phyloP scores from a whole-genome alignment of 345 rosid species.

The Bretschneidera sinensis region DNA sequence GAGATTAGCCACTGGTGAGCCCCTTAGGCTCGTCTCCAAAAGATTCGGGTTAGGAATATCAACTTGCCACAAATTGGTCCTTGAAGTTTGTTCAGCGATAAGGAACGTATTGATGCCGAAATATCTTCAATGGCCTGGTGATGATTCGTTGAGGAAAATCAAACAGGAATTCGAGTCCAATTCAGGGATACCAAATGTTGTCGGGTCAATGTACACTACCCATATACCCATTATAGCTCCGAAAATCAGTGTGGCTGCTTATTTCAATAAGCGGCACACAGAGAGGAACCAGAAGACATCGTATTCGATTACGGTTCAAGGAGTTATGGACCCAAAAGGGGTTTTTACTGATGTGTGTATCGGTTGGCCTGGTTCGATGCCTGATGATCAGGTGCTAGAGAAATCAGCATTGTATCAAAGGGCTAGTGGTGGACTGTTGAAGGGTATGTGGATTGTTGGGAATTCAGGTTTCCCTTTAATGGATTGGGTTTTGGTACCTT shows the following conservation, averaged over 20 bases:
- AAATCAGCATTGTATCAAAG: constrained; percentile 66
- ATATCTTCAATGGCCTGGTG: constrained; percentile 76
- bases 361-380: constrained; percentile 90
- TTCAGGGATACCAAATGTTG: constrained; percentile 66
- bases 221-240: constrained; percentile 87
- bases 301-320: constrained; percentile 69
- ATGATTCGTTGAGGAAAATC: constrained; percentile 34
- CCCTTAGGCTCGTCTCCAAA: constrained; percentile 63
- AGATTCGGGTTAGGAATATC: constrained; percentile 80
- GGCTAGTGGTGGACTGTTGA: constrained; percentile 59
- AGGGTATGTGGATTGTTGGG: constrained; percentile 69
- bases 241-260: constrained; percentile 65
- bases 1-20: constrained; percentile 83
- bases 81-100: constrained; percentile 76
- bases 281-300: constrained; percentile 81
- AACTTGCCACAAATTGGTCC: constrained; percentile 71
- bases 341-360: constrained; percentile 80
- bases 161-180: constrained; percentile 41
- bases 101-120: constrained; percentile 72
- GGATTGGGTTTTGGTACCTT: constrained; percentile 86
- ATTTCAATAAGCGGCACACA: constrained; percentile 70
- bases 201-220: constrained; percentile 76
- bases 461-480: constrained; percentile 56
- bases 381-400: constrained; percentile 73
- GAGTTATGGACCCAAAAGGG: constrained; percentile 63